These are phyloP conservation scores for Globisporangium recalcitrans DNA, from an alignment of 352 stramenopile species.

Conservation along the genomic window DNA sequence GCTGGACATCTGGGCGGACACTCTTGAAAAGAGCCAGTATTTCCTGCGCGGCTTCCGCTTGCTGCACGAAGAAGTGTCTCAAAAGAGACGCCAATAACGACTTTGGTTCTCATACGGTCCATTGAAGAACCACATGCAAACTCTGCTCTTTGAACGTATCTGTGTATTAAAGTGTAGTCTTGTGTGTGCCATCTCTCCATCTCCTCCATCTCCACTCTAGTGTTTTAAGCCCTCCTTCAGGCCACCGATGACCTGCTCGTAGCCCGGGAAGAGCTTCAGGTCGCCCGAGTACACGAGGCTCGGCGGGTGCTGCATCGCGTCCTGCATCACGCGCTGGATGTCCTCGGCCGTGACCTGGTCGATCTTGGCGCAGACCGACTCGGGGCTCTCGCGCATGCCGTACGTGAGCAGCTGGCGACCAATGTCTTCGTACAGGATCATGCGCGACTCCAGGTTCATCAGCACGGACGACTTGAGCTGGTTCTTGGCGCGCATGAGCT, in stretches of 20 bases:
- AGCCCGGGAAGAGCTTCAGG: conserved; percentile 69
- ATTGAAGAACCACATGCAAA: neutral
- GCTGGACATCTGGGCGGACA: conserved; percentile 61
- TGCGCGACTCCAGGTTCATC: conserved; percentile 97
- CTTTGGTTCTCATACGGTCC: neutral
- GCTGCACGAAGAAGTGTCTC: conserved; percentile 37
- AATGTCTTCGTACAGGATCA: conserved; percentile 99
- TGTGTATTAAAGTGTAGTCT: neutral
- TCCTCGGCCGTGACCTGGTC: conserved; percentile 83
- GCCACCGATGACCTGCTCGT: conserved; percentile 74
- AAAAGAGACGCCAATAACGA: conserved; percentile 22
- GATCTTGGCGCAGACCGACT: conserved; percentile 85
- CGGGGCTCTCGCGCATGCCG: conserved; percentile 88
- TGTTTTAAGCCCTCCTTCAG: conserved; percentile 59
- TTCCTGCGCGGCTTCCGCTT: conserved; percentile 56
- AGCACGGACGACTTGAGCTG: conserved; percentile 99
- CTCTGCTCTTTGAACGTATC: neutral
- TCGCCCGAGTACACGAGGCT: conserved; percentile 85
- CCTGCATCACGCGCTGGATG: conserved; percentile 72
- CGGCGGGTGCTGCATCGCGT: conserved; percentile 70
- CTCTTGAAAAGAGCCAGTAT: conserved; percentile 33
- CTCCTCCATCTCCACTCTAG: conserved; percentile 1
- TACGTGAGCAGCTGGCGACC: conserved; percentile 97
- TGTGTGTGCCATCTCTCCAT: conserved; percentile 6
- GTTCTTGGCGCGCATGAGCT: conserved; percentile 96